Evolutionary conservation across 2,329 filamentous ascomycete species (phyloP).

Genomic region (Hymenoscyphus fructigenus): DNA sequence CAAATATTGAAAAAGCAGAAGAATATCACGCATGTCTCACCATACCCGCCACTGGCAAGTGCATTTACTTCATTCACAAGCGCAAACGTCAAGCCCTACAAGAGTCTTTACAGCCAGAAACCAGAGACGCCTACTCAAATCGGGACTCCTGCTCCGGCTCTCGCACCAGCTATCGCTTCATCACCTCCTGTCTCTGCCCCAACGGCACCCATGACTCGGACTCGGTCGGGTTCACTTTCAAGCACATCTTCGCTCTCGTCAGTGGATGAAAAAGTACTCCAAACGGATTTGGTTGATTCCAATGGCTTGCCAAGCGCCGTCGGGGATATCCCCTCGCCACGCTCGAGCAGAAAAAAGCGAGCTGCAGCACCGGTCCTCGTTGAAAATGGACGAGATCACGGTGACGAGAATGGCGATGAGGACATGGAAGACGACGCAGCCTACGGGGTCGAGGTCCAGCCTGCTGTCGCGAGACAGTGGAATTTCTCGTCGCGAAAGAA

Average conservation of each 20-base stretch:
- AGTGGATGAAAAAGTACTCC: slow-evolving; percentile 34
- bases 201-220: slow-evolving; percentile 1
- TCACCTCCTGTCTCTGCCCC: neutral
- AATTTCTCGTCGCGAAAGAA: neutral
- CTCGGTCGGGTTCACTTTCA: slow-evolving; percentile 32
- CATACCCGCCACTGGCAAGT: neutral
- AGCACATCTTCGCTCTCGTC: slow-evolving; percentile 41
- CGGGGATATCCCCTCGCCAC: neutral
- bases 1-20: slow-evolving; percentile 18
- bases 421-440: neutral
- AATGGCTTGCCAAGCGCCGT: slow-evolving; percentile 7
- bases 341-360: slow-evolving; percentile 1
- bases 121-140: slow-evolving; percentile 1
- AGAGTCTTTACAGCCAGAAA: neutral
- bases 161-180: neutral
- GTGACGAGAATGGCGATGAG: neutral
- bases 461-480: neutral
- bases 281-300: neutral
- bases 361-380: neutral
- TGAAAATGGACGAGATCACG: neutral
- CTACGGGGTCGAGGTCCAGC: neutral
- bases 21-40: slow-evolving; percentile 8
- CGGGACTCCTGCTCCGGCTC: neutral
- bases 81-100: neutral
- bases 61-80: neutral